phyloP scores from a whole-genome alignment of 345 rosid genomes.

The Eucalyptus pauciflora region DNA sequence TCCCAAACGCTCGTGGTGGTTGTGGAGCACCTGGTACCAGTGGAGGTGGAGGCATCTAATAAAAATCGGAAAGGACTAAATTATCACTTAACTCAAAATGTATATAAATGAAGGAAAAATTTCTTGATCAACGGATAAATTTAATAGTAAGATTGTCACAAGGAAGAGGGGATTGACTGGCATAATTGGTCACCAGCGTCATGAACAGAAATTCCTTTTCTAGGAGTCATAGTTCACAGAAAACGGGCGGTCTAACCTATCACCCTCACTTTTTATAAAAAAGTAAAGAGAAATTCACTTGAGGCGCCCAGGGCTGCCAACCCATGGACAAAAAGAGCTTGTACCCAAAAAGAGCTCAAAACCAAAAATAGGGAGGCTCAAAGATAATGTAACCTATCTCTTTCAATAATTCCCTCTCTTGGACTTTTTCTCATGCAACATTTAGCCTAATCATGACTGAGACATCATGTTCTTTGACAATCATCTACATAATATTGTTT shows the following conservation, averaged over 20 bases:
- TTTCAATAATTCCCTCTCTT: neutral
- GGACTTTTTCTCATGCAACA: neutral
- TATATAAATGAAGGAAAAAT: neutral
- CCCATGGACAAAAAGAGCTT: neutral
- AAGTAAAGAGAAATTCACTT: neutral
- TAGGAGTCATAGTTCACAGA: neutral
- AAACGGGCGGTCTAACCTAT: neutral
- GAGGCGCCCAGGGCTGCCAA: neutral
- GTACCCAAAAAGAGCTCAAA: neutral
- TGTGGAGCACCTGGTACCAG: constrained; percentile 49
- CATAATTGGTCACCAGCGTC: neutral
- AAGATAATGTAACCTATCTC: neutral
- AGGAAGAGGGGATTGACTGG: neutral
- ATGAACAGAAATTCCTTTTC: neutral
- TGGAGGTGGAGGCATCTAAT: constrained; percentile 50
- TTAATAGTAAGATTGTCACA: neutral
- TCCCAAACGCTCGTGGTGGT: constrained; percentile 69
- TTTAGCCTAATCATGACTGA: neutral
- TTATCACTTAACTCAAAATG: neutral
- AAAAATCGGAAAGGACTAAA: constrained; percentile 1
- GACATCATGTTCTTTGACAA: neutral
- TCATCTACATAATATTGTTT: neutral
- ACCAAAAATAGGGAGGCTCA: neutral
- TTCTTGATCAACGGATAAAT: neutral
- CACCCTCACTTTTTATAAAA: neutral